Evolutionary conservation across 2,329 filamentous ascomycete genomes (phyloP).

Genomic region (Daldinia sp.): DNA sequence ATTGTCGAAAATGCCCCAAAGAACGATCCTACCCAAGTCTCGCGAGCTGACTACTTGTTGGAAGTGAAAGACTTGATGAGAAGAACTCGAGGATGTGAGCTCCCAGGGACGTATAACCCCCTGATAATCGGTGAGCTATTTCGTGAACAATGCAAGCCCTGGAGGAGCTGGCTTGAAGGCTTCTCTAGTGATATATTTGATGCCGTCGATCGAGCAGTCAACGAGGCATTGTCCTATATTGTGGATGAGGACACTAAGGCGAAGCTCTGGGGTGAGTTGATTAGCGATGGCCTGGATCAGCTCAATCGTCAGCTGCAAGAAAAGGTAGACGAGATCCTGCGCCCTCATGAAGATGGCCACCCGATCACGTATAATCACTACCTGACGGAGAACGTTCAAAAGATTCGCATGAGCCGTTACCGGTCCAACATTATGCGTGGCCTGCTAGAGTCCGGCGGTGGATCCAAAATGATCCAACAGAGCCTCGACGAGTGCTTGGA

Average conservation of each 20-base stretch:
- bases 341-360: constrained; percentile 48
- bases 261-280: constrained; percentile 38
- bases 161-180: constrained; percentile 42
- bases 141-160: constrained; percentile 50
- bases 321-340: constrained; percentile 49
- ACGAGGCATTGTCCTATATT: constrained; percentile 42
- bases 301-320: constrained; percentile 36
- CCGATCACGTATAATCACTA: constrained; percentile 58
- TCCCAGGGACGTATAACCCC: constrained; percentile 54
- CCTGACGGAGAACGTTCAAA: constrained; percentile 53
- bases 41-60: constrained; percentile 30
- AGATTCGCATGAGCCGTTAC: constrained; percentile 37
- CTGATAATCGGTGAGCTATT: constrained; percentile 53
- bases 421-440: constrained; percentile 14
- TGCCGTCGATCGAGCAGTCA: constrained; percentile 34
- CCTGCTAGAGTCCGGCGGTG: constrained; percentile 5
- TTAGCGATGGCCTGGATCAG: constrained; percentile 43
- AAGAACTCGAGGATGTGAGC: constrained; percentile 51
- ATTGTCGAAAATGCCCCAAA: constrained; percentile 12
- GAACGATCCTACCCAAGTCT: constrained; percentile 22
- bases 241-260: constrained; percentile 42
- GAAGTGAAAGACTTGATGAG: constrained; percentile 48
- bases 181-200: constrained; percentile 42
- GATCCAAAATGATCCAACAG: neutral
- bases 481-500: constrained; percentile 14